A percentile compares a stretch with the other conserved stretches of the same genome.
Conservation (phyloP, 306 rosid species). For the Vigna trinervia region DNA sequence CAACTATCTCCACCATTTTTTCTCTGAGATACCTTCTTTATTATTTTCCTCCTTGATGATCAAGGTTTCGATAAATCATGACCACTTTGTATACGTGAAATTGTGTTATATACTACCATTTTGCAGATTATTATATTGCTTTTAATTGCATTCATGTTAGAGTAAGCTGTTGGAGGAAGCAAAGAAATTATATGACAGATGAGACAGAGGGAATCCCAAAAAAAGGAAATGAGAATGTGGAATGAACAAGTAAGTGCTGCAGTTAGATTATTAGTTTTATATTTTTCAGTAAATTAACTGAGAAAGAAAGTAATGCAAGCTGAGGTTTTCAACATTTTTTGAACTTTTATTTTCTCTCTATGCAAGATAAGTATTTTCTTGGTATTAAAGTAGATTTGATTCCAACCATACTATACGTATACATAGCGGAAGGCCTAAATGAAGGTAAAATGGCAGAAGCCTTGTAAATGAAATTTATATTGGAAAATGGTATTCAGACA, state of each 20-base stretch:
- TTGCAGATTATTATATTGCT: conserved; percentile 2
- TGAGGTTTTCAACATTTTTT: neutral
- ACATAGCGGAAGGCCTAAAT: neutral
- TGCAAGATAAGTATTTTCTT: conserved; percentile 43
- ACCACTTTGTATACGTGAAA: neutral
- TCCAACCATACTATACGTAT: neutral
- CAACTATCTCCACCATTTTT: conserved; percentile 25
- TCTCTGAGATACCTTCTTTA: neutral
- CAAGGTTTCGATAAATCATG: neutral
- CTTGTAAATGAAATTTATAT: no score
- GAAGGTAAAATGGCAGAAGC: neutral
- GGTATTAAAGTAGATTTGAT: conserved; percentile 13
- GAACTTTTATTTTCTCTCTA: neutral
- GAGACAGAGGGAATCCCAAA: neutral
- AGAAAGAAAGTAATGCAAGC: neutral
- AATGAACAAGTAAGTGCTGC: conserved; percentile 7
- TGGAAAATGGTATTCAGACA: no score
- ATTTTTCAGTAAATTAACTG: no score
- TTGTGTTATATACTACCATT: neutral
- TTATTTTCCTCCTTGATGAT: no score
- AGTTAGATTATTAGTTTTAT: no score
- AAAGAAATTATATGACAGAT: conserved; percentile 8
- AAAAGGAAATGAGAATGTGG: conserved; percentile 20
- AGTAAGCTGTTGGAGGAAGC: conserved; percentile 25
- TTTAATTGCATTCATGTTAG: neutral